Evolutionary conservation across 164 flowering plant genomes (phyloP).

Genomic region (Hamamelis virginiana): DNA sequence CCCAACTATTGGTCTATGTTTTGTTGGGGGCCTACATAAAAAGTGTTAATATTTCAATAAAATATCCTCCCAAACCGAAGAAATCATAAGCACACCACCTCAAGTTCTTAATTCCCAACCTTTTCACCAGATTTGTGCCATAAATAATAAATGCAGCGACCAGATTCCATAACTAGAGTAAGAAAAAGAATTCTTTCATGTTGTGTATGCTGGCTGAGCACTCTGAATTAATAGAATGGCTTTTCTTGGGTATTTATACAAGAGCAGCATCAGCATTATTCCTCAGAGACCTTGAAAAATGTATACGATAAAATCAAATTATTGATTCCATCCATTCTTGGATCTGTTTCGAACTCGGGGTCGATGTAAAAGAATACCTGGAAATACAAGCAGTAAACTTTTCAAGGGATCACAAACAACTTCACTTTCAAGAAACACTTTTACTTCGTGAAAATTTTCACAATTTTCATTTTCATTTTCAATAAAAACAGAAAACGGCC

Average conservation of each 20-base stretch:
- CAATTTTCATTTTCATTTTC: too few species aligned
- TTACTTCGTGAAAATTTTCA: too few species aligned
- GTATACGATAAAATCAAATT: conserved; percentile 79
- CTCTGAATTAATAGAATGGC: background rate
- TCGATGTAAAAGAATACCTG: conserved; percentile 97
- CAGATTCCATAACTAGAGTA: background rate
- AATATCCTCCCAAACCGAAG: too few species aligned
- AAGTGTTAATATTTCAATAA: too few species aligned
- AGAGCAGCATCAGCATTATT: conserved; percentile 17
- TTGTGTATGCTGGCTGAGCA: background rate
- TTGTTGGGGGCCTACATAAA: too few species aligned
- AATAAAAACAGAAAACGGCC: too few species aligned
- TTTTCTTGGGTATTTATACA: background rate
- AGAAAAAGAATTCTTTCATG: background rate
- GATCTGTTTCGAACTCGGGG: conserved; percentile 91
- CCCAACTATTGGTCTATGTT: too few species aligned
- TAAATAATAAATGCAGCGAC: too few species aligned
- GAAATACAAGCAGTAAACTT: conserved; percentile 1
- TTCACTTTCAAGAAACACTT: background rate
- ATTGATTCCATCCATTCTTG: conserved; percentile 86
- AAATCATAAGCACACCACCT: too few species aligned
- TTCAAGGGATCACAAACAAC: background rate
- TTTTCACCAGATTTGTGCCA: too few species aligned
- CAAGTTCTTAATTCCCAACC: too few species aligned
- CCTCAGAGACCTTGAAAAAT: conserved; percentile 73